Conservation (phyloP, 768 basidiomycete species). For the Exidia glandulosa region DNA sequence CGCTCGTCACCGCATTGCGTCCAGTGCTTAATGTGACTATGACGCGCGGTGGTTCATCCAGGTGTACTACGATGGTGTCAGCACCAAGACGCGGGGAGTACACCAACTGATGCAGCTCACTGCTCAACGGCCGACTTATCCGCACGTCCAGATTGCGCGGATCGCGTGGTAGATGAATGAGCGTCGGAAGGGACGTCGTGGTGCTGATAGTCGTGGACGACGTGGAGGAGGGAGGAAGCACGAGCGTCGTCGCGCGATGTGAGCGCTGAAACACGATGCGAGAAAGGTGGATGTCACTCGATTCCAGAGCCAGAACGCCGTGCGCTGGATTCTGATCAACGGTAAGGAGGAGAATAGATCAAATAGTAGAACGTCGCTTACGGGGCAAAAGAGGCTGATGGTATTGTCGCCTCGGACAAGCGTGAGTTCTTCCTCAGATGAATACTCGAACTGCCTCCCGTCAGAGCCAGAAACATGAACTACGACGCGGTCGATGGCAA, state of each 20-base stretch:
- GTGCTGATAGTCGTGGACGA: conserved; percentile 6
- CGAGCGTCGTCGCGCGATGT: conserved; percentile 5
- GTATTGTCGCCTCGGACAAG: conserved; percentile 41
- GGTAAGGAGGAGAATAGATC: not conserved
- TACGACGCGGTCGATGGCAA: conserved; percentile 52
- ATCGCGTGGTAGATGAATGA: conserved; percentile 58
- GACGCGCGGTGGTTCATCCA: conserved; percentile 46
- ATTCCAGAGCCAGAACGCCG: conserved; percentile 60
- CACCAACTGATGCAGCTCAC: conserved; percentile 10
- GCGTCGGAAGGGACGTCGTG: conserved; percentile 20
- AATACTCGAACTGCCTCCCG: conserved; percentile 49
- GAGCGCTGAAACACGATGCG: conserved; percentile 56
- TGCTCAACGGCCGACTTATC: conserved; percentile 23
- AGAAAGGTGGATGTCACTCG: conserved; percentile 54
- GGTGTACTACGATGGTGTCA: conserved; percentile 38
- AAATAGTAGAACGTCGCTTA: conserved; percentile 25
- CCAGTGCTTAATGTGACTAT: conserved; percentile 53
- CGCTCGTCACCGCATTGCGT: conserved; percentile 49
- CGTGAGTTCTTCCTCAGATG: conserved; percentile 28
- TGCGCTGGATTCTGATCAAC: conserved; percentile 48
- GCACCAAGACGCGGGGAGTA: not conserved
- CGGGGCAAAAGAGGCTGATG: conserved; percentile 58
- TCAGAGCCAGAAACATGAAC: conserved; percentile 55
- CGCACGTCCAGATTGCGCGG: conserved; percentile 49
- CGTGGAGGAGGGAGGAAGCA: not conserved